These are phyloP conservation scores for Pyrus bretschneideri DNA, from an alignment of 306 rosid genomes.

Conservation along the genomic window DNA sequence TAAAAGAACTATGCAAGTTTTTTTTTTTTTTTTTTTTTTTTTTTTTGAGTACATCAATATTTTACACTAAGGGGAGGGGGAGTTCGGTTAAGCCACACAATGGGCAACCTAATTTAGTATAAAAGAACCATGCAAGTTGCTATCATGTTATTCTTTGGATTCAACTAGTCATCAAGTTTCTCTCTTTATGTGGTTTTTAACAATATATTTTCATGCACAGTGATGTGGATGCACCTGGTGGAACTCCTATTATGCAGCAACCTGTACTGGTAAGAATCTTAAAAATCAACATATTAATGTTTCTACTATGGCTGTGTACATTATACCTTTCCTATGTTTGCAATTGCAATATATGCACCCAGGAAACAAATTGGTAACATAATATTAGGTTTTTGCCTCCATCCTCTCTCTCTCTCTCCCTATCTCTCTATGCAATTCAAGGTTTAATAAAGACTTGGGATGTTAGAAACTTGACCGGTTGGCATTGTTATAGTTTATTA, in stretches of 20 bases:
- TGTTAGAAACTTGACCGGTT: not conserved
- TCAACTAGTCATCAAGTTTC: not conserved
- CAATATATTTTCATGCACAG: conserved; percentile 38
- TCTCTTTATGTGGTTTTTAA: not conserved
- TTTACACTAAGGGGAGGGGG: no score
- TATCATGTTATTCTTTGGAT: not conserved
- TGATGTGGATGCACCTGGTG: conserved; percentile 90
- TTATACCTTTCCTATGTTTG: not conserved
- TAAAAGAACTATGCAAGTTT: not conserved
- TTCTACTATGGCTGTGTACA: not conserved
- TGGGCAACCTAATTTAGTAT: not conserved
- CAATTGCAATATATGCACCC: not conserved
- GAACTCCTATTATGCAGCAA: conserved; percentile 95
- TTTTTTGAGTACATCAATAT: no score
- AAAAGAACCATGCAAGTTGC: conserved; percentile 2
- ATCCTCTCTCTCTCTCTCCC: not conserved
- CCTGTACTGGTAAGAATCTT: conserved; percentile 47
- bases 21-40: no score
- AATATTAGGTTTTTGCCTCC: not conserved
- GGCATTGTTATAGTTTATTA: not conserved
- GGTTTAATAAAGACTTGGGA: not conserved
- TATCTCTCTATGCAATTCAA: not conserved
- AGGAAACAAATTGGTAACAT: not conserved
- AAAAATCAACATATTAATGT: not conserved
- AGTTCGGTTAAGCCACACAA: no score